Percentiles rank a stretch among this genome's conserved stretches.
Conservation (phyloP, 352 stramenopile species). For the Globisporangium irregulare region DNA sequence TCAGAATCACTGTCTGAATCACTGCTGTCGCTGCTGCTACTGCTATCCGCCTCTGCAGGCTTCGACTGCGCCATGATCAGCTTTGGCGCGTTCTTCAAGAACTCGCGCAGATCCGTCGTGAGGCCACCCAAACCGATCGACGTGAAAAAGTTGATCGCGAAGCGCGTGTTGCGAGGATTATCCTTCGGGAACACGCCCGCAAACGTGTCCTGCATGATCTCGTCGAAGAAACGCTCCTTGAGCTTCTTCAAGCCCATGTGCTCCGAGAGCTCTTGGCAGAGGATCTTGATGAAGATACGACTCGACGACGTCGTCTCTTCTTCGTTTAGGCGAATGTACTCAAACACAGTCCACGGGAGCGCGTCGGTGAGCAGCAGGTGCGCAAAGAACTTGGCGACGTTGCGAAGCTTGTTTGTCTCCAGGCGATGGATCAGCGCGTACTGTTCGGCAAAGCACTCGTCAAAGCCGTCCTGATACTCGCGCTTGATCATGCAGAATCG, state of each 20-base stretch:
- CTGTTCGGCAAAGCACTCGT: constrained; percentile 92
- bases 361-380: constrained; percentile 97
- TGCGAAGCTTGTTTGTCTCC: constrained; percentile 99
- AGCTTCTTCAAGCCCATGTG: constrained; percentile 96
- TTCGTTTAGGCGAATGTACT: constrained; percentile 97
- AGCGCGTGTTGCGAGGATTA: constrained; percentile 97
- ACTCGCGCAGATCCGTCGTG: constrained; percentile 95
- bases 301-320: constrained; percentile 98
- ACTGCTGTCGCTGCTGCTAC: constrained; percentile 27
- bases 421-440: constrained; percentile 97
- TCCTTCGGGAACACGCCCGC: constrained; percentile 96
- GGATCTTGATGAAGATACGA: constrained; percentile 99
- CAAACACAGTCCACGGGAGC: constrained; percentile 97
- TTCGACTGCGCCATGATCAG: constrained; percentile 87
- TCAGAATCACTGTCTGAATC: constrained; percentile 40
- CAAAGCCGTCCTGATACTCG: constrained; percentile 95
- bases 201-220: constrained; percentile 91
- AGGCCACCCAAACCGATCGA: constrained; percentile 97
- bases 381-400: constrained; percentile 99
- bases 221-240: constrained; percentile 93
- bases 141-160: constrained; percentile 99
- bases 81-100: constrained; percentile 96
- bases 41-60: constrained; percentile 14
- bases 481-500: constrained; percentile 96
- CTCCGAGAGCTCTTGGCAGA: constrained; percentile 97